A percentile compares a stretch with the other conserved stretches of the same genome.
Evolutionary conservation across 208 protist genomes (phyloP).

Genomic region (Jaenimonas drosophilae): DNA sequence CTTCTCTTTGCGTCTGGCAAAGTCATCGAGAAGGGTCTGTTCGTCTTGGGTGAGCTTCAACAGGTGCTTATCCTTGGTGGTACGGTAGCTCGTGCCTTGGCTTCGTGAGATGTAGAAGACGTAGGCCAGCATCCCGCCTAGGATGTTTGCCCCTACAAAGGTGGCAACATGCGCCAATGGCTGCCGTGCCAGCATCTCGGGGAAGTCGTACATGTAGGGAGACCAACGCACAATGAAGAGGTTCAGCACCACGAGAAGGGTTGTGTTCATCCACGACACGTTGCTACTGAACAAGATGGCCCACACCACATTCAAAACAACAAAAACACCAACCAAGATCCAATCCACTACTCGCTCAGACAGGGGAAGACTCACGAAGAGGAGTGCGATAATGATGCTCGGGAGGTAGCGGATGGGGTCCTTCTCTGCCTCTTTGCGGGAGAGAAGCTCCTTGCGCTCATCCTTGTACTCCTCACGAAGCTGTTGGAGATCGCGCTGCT

Average conservation of each 20-base stretch:
- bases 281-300: constrained; percentile 27
- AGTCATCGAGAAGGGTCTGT: not conserved
- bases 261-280: constrained; percentile 44
- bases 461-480: constrained; percentile 52
- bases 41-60: too few relatives aligned
- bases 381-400: constrained; percentile 60
- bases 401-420: constrained; percentile 31
- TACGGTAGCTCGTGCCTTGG: too few relatives aligned
- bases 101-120: constrained; percentile 57
- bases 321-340: constrained; percentile 41
- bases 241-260: constrained; percentile 33
- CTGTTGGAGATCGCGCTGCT: constrained; percentile 46
- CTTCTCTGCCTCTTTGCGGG: constrained; percentile 3
- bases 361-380: constrained; percentile 76
- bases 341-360: constrained; percentile 70
- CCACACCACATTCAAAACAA: constrained; percentile 37
- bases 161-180: constrained; percentile 8
- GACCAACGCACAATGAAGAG: constrained; percentile 49
- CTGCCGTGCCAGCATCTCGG: constrained; percentile 19
- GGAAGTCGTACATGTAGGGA: constrained; percentile 34
- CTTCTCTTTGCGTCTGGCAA: not conserved
- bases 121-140: constrained; percentile 23
- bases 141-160: constrained; percentile 28
- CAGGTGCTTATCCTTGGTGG: not conserved
- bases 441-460: constrained; percentile 12